Evolutionary conservation across 2,329 filamentous ascomycete genomes (phyloP).

Genomic region (Phymatotrichopsis omnivora): DNA sequence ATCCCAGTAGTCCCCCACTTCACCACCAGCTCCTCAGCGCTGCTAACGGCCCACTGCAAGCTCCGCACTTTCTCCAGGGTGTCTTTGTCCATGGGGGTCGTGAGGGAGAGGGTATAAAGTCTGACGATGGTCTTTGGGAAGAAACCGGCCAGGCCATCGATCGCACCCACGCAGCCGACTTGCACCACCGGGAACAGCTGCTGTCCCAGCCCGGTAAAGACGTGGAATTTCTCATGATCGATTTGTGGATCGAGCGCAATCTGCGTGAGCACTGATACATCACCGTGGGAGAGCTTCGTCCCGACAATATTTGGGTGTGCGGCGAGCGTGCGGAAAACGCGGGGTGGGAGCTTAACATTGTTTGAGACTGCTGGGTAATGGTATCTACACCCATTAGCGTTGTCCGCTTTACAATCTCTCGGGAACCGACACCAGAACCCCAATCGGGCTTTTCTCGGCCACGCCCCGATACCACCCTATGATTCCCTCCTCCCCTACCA

Average conservation of each 20-base stretch:
- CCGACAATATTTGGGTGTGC: slow-evolving; percentile 57
- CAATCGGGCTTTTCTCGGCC: slow-evolving; percentile 50
- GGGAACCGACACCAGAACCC: slow-evolving; percentile 47
- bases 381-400: slow-evolving; percentile 35
- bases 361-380: slow-evolving; percentile 60
- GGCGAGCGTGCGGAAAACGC: slow-evolving; percentile 48
- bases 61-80: slow-evolving; percentile 42
- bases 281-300: slow-evolving; percentile 59
- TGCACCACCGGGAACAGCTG: slow-evolving; percentile 53
- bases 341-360: slow-evolving; percentile 49
- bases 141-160: slow-evolving; percentile 55
- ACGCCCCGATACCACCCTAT: slow-evolving; percentile 51
- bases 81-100: slow-evolving; percentile 37
- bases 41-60: slow-evolving; percentile 52
- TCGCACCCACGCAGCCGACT: slow-evolving; percentile 51
- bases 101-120: slow-evolving; percentile 43
- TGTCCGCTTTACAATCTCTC: neutral
- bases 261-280: slow-evolving; percentile 54
- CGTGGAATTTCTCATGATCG: slow-evolving; percentile 48
- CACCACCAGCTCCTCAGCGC: slow-evolving; percentile 52
- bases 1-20: slow-evolving; percentile 53
- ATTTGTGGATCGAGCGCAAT: slow-evolving; percentile 51
- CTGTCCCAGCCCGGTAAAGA: slow-evolving; percentile 56
- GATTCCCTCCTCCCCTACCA: slow-evolving; percentile 49
- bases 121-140: slow-evolving; percentile 53